phyloP scores from a whole-genome alignment of 1,284 basidiomycete genomes.

The Rhodotorula sp. region DNA sequence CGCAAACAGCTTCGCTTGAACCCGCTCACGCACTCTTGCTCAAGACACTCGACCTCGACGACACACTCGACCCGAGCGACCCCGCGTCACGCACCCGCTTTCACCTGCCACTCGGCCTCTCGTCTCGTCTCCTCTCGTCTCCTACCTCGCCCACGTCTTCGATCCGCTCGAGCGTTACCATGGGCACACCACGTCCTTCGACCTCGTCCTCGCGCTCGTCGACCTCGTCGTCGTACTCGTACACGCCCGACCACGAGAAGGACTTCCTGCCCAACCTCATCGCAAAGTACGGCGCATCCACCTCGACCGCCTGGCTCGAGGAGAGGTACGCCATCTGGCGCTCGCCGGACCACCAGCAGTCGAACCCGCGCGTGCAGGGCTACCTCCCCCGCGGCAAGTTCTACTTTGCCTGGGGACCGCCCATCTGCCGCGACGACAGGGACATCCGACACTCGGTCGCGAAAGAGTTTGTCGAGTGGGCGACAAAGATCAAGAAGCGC shows the following conservation, averaged over 20 bases:
- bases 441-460: constrained; percentile 18
- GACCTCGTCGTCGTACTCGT: constrained; percentile 20
- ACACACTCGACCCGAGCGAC: too few species aligned
- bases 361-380: constrained; percentile 29
- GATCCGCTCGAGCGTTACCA: not conserved
- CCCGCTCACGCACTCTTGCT: too few species aligned
- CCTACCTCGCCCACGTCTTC: not conserved
- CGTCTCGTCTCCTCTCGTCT: not conserved
- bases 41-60: too few species aligned
- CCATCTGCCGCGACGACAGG: constrained; percentile 20
- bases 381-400: constrained; percentile 29
- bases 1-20: too few species aligned
- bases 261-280: constrained; percentile 28
- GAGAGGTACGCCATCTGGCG: constrained; percentile 35
- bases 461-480: constrained; percentile 28
- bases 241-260: constrained; percentile 25
- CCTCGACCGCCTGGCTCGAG: constrained; percentile 39
- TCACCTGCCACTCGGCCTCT: too few species aligned
- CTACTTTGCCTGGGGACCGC: constrained; percentile 39
- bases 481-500: constrained; percentile 23
- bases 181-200: constrained; percentile 4
- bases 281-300: constrained; percentile 26
- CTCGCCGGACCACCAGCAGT: constrained; percentile 12
- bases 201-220: constrained; percentile 16
- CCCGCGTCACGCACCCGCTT: too few species aligned